Evolutionary conservation across 1,284 basidiomycete species (phyloP).

Genomic region (Coniophora puteana): DNA sequence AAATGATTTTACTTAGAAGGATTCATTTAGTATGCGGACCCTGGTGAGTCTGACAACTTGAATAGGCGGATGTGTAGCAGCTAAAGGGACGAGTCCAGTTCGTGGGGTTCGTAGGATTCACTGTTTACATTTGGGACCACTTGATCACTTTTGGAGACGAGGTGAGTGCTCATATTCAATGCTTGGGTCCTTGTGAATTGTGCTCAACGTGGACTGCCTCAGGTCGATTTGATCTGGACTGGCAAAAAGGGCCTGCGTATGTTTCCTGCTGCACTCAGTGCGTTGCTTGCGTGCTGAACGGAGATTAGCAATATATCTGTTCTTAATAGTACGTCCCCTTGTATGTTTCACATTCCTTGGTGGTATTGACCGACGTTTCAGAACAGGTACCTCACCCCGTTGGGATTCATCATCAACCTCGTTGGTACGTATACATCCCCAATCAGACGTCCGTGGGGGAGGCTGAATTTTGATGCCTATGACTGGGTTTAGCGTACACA

Average conservation of each 20-base stretch:
- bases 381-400: conserved; percentile 42
- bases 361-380: conserved; percentile 7
- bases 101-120: conserved; percentile 37
- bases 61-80: conserved; percentile 4
- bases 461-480: background rate
- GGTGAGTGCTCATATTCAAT: conserved; percentile 19
- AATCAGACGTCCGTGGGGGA: background rate
- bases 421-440: conserved; percentile 26
- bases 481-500: conserved; percentile 30
- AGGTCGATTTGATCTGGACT: conserved; percentile 39
- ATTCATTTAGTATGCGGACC: background rate
- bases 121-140: conserved; percentile 45
- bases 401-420: conserved; percentile 41
- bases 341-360: background rate
- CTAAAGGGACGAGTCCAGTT: conserved; percentile 23
- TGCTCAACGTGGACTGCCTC: conserved; percentile 1
- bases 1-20: conserved; percentile 20
- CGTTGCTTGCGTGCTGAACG: conserved; percentile 4
- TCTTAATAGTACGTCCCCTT: conserved; percentile 34
- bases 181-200: background rate
- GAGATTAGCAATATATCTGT: conserved; percentile 30
- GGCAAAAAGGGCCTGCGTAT: conserved; percentile 30
- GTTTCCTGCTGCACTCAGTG: conserved; percentile 8
- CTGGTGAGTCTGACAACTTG: conserved; percentile 1
- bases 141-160: conserved; percentile 40